Percentiles rank a stretch among this genome's conserved stretches.
These are phyloP conservation scores for Leishmania turanica DNA, from an alignment of 208 protist genomes.

Conservation along the genomic window DNA sequence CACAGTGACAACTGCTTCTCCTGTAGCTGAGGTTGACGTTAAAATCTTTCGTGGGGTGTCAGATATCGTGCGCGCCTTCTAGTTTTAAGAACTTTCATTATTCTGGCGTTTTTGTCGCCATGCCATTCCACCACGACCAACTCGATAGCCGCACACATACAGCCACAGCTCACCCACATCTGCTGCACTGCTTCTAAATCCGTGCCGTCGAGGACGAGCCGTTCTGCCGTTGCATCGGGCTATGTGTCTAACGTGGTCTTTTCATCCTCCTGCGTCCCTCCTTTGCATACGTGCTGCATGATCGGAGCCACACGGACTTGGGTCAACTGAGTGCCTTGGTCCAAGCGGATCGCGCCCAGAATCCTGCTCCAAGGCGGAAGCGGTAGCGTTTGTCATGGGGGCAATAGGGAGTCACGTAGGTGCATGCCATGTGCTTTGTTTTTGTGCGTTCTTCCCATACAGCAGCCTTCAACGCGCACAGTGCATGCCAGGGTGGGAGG, in stretches of 20 bases:
- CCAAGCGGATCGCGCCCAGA: not conserved
- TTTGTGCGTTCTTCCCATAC: not conserved
- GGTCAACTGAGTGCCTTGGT: not conserved
- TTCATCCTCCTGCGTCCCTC: not conserved
- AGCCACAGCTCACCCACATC: not conserved
- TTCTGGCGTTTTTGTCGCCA: not conserved
- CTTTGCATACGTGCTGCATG: not conserved
- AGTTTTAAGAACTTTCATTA: not conserved
- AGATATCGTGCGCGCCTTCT: not conserved
- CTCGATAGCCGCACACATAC: not conserved
- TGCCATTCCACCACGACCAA: not conserved
- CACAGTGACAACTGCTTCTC: not conserved
- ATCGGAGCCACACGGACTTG: not conserved
- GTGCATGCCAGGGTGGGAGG: not conserved
- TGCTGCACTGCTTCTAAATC: not conserved
- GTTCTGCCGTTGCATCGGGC: not conserved
- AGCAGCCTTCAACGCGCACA: not conserved
- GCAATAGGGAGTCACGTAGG: not conserved
- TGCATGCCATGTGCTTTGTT: not conserved
- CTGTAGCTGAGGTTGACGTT: not conserved
- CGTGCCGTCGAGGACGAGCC: not conserved
- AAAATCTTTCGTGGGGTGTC: not conserved
- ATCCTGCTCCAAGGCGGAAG: not conserved
- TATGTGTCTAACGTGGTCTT: not conserved
- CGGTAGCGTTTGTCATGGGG: not conserved